These are phyloP conservation scores for Daldinia concentrica DNA, from an alignment of 495 filamentous ascomycete genomes.

Conservation along the genomic window DNA sequence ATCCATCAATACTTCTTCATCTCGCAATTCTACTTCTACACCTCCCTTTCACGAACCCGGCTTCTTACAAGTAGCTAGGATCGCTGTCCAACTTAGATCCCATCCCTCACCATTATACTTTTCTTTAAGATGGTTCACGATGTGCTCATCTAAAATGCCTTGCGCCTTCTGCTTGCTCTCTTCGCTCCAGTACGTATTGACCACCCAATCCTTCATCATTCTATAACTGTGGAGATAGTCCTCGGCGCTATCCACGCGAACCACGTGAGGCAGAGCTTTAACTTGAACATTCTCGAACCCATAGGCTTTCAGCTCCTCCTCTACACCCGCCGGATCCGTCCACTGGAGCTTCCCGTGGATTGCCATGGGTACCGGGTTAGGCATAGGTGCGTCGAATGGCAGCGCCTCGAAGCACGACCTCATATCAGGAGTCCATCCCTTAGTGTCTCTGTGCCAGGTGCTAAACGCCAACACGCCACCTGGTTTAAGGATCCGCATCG, in stretches of 20 bases:
- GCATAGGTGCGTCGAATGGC: slow-evolving; percentile 52
- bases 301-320: slow-evolving; percentile 39
- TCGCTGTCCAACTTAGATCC: slow-evolving; percentile 47
- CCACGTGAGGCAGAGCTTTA: slow-evolving; percentile 40
- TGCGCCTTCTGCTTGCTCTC: slow-evolving; percentile 48
- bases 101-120: slow-evolving; percentile 50
- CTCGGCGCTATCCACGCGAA: slow-evolving; percentile 43
- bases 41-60: slow-evolving; percentile 9
- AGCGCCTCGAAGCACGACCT: slow-evolving; percentile 47
- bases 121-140: slow-evolving; percentile 48
- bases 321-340: slow-evolving; percentile 51
- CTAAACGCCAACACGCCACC: slow-evolving; percentile 53
- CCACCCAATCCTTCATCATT: slow-evolving; percentile 53
- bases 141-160: slow-evolving; percentile 46
- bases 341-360: slow-evolving; percentile 48
- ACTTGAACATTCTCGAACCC: slow-evolving; percentile 51
- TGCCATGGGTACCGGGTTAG: slow-evolving; percentile 40
- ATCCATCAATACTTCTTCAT: background rate
- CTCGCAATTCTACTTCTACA: background rate
- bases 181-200: slow-evolving; percentile 50
- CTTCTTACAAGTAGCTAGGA: slow-evolving; percentile 50
- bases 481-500: slow-evolving; percentile 51
- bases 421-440: slow-evolving; percentile 48
- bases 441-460: slow-evolving; percentile 47
- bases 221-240: slow-evolving; percentile 44